A percentile compares a stretch with the other conserved stretches of the same genome.
These are phyloP conservation scores for Lactarius deliciosus DNA, from an alignment of 768 basidiomycete genomes.

Conservation along the genomic window DNA sequence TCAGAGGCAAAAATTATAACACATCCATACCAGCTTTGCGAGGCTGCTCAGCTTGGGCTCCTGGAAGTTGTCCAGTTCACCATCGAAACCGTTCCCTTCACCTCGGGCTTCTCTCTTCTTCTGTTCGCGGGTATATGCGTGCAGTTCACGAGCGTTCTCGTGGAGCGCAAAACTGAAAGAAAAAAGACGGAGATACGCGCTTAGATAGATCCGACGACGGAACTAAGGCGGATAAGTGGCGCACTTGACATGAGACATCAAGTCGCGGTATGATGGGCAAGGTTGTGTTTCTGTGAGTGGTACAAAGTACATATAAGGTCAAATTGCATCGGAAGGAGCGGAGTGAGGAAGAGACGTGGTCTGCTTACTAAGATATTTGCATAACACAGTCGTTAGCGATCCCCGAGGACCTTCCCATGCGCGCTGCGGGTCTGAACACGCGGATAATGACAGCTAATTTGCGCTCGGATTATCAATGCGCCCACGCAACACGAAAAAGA, in stretches of 20 bases:
- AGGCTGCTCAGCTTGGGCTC: conserved; percentile 23
- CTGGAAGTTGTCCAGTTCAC: conserved; percentile 24
- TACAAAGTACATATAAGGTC: not conserved
- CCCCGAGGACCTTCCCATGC: conserved; percentile 28
- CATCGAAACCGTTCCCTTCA: conserved; percentile 13
- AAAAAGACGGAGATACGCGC: not conserved
- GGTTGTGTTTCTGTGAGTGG: not conserved
- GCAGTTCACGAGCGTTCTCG: conserved; percentile 11
- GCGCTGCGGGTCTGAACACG: conserved; percentile 28
- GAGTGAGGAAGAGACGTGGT: not conserved
- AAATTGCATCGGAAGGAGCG: not conserved
- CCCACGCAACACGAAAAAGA: not conserved
- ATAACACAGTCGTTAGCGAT: conserved; percentile 26
- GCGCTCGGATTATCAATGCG: not conserved
- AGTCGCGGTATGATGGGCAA: not conserved
- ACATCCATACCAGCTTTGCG: conserved; percentile 19
- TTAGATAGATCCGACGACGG: not conserved
- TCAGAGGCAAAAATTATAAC: not conserved
- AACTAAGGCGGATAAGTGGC: not conserved
- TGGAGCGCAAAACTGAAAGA: conserved; percentile 16
- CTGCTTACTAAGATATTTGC: not conserved
- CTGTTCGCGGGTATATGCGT: conserved; percentile 16
- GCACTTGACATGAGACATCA: conserved; percentile 10
- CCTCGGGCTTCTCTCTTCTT: conserved; percentile 11
- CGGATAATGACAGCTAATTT: conserved; percentile 21